A percentile compares a stretch with the other conserved stretches of the same genome.
phyloP scores from a whole-genome alignment of 2,329 filamentous ascomycete species.

The Pestalotiopsis sp. region DNA sequence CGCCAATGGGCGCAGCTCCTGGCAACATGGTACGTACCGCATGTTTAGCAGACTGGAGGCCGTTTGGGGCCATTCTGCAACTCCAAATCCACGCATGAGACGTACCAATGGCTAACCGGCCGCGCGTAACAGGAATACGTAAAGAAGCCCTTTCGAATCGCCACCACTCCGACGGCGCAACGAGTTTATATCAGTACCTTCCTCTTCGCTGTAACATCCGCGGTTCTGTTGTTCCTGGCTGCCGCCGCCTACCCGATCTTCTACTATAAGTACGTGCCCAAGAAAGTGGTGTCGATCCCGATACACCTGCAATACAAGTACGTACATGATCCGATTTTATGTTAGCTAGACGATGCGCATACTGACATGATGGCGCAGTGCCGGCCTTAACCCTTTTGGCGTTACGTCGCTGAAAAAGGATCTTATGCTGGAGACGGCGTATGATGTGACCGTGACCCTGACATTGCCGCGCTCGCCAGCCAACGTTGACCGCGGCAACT shows the following conservation, averaged over 20 bases:
- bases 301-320: constrained; percentile 63
- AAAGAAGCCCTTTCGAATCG: constrained; percentile 34
- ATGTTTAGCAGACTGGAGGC: neutral
- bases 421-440: constrained; percentile 74
- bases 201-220: constrained; percentile 45
- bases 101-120: neutral
- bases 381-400: constrained; percentile 55
- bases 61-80: neutral
- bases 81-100: neutral
- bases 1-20: constrained; percentile 4
- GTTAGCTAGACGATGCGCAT: neutral
- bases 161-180: constrained; percentile 55
- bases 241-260: constrained; percentile 53
- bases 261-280: constrained; percentile 59
- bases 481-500: constrained; percentile 83
- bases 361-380: constrained; percentile 33
- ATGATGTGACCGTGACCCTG: constrained; percentile 80
- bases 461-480: constrained; percentile 75
- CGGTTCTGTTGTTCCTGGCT: constrained; percentile 49
- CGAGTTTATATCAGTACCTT: constrained; percentile 50
- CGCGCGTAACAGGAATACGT: constrained; percentile 25
- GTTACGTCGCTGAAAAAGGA: constrained; percentile 50
- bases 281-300: constrained; percentile 54
- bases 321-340: constrained; percentile 20
- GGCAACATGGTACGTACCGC: constrained; percentile 8